Evolutionary conservation across 495 filamentous ascomycete genomes (phyloP), one percentile per base, ranked within the genome.

Genomic region (Hamigera avellanea): DNA sequence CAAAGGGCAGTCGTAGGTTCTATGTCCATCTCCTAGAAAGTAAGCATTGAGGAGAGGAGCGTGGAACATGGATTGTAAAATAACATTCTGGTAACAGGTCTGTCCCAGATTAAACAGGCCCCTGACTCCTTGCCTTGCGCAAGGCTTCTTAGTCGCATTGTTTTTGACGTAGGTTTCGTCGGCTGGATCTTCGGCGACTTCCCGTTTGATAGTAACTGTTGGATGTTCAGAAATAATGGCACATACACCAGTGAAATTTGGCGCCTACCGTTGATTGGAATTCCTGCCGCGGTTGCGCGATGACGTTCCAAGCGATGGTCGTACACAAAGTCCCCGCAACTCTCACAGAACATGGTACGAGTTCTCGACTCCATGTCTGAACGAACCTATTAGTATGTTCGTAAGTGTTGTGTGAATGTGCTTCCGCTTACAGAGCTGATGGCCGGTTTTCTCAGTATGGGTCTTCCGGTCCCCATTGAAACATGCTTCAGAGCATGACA

Each of bases 71-170:
- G 75, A 79, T 52, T 95, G 88, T 12, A 95, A 66, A 31, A 94
- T 80, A 19, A 93, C 86, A 42, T 83, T 87, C 70, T 93, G 82
- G 54, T 91, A 95, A 61, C 88, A 95, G 3, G 88, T 93, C 14
- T 85, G 81, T 10, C 88, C 88, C 56, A 93, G 85, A 53, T 95
- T 95, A 53, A 84, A 88, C 26, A 95, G 78, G n/a, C 88, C 88
- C 6, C 87, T 77, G 19, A 91, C 78, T 27, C 64, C 64, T 48
- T 69, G 50, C 27, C 60, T 61, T 31, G 59, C 44, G 42, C 69
- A 64, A 35, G 59, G 53, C n/a, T 62, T 63, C 37, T 60, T 64
- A 33, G 38, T 49, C 2, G 64, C 62, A 28, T 69, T 69, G 33
- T 39, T 61, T 41, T 54, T 61, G 19, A 69, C 49, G 38, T 61